Evolutionary conservation across 73 alveolate species (phyloP).

Genomic region (Uronychia setigera): DNA sequence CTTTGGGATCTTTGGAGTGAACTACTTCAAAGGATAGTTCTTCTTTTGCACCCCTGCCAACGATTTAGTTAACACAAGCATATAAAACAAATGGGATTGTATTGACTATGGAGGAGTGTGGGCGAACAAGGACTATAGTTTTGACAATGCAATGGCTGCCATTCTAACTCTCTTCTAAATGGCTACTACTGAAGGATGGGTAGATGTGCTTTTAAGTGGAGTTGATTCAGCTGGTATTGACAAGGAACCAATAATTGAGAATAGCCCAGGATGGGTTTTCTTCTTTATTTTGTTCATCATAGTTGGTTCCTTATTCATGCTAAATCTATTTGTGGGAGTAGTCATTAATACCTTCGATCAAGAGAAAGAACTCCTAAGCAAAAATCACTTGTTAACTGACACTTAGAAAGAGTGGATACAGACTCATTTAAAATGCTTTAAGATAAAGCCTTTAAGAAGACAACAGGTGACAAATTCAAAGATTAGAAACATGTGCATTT

Average conservation of each 20-base stretch:
- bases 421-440: neutral
- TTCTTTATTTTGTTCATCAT: slow-evolving; percentile 3
- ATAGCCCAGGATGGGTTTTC: neutral
- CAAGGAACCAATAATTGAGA: neutral
- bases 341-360: slow-evolving; percentile 6
- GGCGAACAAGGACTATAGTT: slow-evolving; percentile 52
- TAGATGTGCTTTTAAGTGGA: slow-evolving; percentile 61
- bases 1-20: slow-evolving; percentile 73
- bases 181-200: slow-evolving; percentile 74
- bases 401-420: slow-evolving; percentile 1
- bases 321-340: slow-evolving; percentile 4
- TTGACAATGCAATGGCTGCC: slow-evolving; percentile 60
- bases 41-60: slow-evolving; percentile 34
- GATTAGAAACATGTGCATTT: slow-evolving; percentile 1
- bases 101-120: slow-evolving; percentile 58
- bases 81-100: slow-evolving; percentile 17
- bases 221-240: slow-evolving; percentile 57
- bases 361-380: neutral
- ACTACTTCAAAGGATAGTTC: slow-evolving; percentile 65
- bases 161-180: slow-evolving; percentile 55
- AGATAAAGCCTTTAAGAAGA: slow-evolving; percentile 13
- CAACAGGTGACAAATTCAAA: neutral
- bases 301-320: neutral
- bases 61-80: neutral
- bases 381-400: neutral